These are phyloP conservation scores for Blastobotrys ciferrii DNA, from an alignment of 1,139 yeast genomes.

Conservation along the genomic window DNA sequence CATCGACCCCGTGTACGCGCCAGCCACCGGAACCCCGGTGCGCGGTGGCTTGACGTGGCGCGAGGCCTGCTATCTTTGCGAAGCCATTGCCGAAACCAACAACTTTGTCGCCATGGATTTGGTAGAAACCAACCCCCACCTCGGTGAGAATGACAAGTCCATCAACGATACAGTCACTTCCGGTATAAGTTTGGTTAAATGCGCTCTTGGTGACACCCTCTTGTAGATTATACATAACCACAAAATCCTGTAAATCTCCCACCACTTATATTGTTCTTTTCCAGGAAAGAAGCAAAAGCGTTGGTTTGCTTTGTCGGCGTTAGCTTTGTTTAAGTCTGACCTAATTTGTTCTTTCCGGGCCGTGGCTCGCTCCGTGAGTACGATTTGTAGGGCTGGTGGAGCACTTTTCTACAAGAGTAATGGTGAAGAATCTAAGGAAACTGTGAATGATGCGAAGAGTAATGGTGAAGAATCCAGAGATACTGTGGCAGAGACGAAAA, in stretches of 20 bases:
- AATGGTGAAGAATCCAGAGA: neutral
- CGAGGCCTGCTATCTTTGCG: constrained; percentile 91
- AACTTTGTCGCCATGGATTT: constrained; percentile 82
- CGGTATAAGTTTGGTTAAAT: constrained; percentile 87
- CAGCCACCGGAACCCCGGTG: constrained; percentile 97
- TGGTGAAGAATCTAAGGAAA: neutral
- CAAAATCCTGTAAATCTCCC: too few species aligned
- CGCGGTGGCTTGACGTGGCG: constrained; percentile 93
- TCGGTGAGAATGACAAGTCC: constrained; percentile 77
- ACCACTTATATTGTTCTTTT: too few species aligned
- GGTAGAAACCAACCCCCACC: constrained; percentile 89
- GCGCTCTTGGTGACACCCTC: constrained; percentile 91
- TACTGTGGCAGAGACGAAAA: neutral
- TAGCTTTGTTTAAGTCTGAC: too few species aligned
- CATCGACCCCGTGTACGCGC: constrained; percentile 89
- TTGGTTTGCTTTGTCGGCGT: too few species aligned
- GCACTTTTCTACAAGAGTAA: too few species aligned
- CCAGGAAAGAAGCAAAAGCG: too few species aligned
- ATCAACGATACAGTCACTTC: constrained; percentile 83
- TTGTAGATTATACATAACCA: constrained; percentile 47
- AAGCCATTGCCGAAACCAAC: constrained; percentile 87
- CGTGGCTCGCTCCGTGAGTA: too few species aligned
- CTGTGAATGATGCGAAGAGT: neutral
- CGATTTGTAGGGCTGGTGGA: too few species aligned
- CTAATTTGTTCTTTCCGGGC: too few species aligned